phyloP scores from a whole-genome alignment of 768 basidiomycete species.

The Podaxis sp. region DNA sequence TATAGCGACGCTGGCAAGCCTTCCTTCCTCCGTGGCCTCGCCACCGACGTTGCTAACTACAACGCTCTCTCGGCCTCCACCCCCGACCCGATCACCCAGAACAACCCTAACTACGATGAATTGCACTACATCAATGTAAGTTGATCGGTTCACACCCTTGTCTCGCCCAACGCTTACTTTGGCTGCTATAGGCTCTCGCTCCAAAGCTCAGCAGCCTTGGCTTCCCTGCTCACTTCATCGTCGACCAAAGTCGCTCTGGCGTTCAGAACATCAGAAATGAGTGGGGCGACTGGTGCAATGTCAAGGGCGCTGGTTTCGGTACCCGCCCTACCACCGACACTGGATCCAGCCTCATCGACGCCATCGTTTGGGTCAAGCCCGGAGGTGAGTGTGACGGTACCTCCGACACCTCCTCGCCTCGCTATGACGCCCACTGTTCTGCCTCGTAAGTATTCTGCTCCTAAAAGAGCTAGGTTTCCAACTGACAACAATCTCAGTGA shows the following conservation, averaged over 20 bases:
- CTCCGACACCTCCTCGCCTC: constrained; percentile 45
- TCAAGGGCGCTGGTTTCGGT: constrained; percentile 61
- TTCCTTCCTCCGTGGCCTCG: constrained; percentile 56
- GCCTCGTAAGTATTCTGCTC: constrained; percentile 32
- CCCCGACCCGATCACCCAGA: constrained; percentile 60
- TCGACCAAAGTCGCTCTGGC: constrained; percentile 64
- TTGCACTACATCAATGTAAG: constrained; percentile 51
- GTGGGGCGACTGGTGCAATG: constrained; percentile 72
- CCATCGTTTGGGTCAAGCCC: constrained; percentile 66
- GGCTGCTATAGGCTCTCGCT: constrained; percentile 36
- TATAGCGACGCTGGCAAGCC: constrained; percentile 49
- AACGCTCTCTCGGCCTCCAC: constrained; percentile 39
- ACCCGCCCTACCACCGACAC: constrained; percentile 54
- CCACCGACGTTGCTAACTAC: constrained; percentile 52
- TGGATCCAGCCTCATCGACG: constrained; percentile 48
- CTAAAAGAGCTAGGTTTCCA: background rate
- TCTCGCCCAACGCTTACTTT: background rate
- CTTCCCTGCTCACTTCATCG: constrained; percentile 60
- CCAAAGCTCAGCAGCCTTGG: constrained; percentile 38
- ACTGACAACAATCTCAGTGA: constrained; percentile 30
- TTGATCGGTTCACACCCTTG: background rate
- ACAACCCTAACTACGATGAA: constrained; percentile 60
- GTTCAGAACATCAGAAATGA: constrained; percentile 53
- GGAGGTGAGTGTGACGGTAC: constrained; percentile 68
- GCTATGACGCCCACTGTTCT: constrained; percentile 50